Conservation (phyloP, 148 eudicot species). For the Rheum nobile region DNA sequence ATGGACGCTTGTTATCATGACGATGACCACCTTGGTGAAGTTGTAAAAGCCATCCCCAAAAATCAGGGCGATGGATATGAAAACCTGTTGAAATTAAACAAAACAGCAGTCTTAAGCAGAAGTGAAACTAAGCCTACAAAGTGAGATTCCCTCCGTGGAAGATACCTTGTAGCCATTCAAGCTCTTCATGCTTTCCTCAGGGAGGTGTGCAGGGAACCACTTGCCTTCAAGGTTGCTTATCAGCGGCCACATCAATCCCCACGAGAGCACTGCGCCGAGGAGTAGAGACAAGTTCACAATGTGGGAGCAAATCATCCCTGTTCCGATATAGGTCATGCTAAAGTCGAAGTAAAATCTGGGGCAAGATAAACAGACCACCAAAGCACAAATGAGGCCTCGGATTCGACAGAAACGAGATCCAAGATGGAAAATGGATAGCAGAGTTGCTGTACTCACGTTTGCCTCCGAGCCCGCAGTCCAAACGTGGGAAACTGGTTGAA, state of each 20-base stretch:
- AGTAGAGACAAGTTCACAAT: conserved; percentile 65
- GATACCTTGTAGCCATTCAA: conserved; percentile 61
- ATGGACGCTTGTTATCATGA: conserved; percentile 25
- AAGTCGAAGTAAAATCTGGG: conserved; percentile 79
- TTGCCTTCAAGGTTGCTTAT: conserved; percentile 36
- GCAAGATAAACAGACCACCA: not conserved
- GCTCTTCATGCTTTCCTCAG: conserved; percentile 67
- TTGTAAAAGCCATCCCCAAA: conserved; percentile 67
- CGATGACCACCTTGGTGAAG: conserved; percentile 33
- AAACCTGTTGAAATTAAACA: conserved; percentile 24
- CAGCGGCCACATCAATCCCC: conserved; percentile 86
- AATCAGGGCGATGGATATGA: conserved; percentile 53
- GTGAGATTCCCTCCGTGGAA: not conserved
- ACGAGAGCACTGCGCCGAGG: conserved; percentile 63
- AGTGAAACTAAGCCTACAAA: not conserved
- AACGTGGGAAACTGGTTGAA: conserved; percentile 49
- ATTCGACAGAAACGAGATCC: not conserved
- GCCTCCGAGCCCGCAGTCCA: conserved; percentile 37
- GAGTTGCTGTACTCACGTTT: conserved; percentile 5
- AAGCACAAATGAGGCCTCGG: not conserved
- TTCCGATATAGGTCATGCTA: conserved; percentile 67
- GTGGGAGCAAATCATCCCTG: conserved; percentile 85
- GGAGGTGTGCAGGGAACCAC: conserved; percentile 48
- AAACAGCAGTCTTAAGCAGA: not conserved
- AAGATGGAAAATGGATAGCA: not conserved